phyloP scores from a whole-genome alignment of 2,329 filamentous ascomycete genomes.

The Anthostomella pinea region DNA sequence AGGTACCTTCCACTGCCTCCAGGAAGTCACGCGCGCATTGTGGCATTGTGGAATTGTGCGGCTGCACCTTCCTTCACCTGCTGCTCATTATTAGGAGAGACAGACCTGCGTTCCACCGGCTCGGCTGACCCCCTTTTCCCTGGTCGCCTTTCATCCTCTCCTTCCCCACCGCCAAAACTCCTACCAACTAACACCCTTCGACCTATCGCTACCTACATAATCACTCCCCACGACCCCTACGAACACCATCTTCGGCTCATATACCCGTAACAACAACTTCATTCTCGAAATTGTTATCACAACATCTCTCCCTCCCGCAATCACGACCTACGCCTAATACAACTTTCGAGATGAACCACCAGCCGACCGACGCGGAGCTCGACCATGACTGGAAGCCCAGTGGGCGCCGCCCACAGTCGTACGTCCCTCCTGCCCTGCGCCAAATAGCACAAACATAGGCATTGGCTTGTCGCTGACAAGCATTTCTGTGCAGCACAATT shows the following conservation, averaged over 20 bases:
- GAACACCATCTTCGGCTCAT: too few species aligned
- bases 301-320: neutral
- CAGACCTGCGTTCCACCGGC: neutral
- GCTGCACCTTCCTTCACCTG: neutral
- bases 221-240: too few species aligned
- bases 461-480: slow-evolving; percentile 21
- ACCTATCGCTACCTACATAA: too few species aligned
- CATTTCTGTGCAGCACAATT: slow-evolving; percentile 62
- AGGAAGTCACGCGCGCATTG: neutral
- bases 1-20: neutral
- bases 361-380: slow-evolving; percentile 66
- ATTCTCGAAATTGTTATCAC: too few species aligned
- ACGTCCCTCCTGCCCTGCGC: slow-evolving; percentile 40
- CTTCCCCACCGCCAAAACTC: neutral
- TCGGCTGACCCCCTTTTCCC: slow-evolving; percentile 3
- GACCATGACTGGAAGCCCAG: slow-evolving; percentile 79
- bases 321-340: slow-evolving; percentile 5
- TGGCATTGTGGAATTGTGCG: neutral
- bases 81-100: neutral
- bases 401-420: slow-evolving; percentile 79
- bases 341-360: slow-evolving; percentile 30
- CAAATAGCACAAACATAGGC: slow-evolving; percentile 6
- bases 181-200: neutral
- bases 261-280: too few species aligned
- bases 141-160: neutral